Evolutionary conservation across 2,329 filamentous ascomycete genomes (phyloP).

Genomic region (Aspergillus nomiae): DNA sequence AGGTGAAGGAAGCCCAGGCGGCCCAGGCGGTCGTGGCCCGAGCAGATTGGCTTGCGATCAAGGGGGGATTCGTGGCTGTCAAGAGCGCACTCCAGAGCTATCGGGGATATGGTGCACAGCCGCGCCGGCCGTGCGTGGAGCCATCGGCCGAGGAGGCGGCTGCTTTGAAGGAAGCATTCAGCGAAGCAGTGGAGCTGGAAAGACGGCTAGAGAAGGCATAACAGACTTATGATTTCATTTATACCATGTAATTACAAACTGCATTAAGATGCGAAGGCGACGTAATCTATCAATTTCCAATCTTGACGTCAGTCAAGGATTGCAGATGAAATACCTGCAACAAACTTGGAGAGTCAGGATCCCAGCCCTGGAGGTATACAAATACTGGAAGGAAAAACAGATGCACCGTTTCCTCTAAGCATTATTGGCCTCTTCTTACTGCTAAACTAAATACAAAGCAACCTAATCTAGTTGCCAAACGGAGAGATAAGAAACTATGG

Average conservation of each 20-base stretch:
- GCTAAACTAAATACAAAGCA: too few relatives aligned
- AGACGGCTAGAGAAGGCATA: slow-evolving; percentile 29
- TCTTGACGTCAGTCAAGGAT: not conserved
- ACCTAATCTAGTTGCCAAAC: too few relatives aligned
- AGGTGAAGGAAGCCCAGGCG: slow-evolving; percentile 71
- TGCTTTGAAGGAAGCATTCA: slow-evolving; percentile 39
- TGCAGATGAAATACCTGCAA: too few relatives aligned
- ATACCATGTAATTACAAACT: not conserved
- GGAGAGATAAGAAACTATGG: too few relatives aligned
- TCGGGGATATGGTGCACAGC: slow-evolving; percentile 78
- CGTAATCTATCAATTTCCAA: not conserved
- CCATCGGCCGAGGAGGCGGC: slow-evolving; percentile 41
- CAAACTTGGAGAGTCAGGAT: too few relatives aligned
- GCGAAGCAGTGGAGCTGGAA: slow-evolving; percentile 43
- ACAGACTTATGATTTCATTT: not conserved
- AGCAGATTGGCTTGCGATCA: slow-evolving; percentile 81
- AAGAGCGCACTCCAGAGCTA: slow-evolving; percentile 80
- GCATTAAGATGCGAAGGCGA: not conserved
- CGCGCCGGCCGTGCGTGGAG: slow-evolving; percentile 65
- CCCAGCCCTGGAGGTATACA: too few relatives aligned
- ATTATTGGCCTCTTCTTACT: too few relatives aligned
- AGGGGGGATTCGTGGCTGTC: slow-evolving; percentile 80
- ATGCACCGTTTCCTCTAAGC: too few relatives aligned
- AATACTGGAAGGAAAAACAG: too few relatives aligned
- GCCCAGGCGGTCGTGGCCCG: slow-evolving; percentile 77